Percentiles rank a stretch among this genome's conserved stretches.
These are phyloP conservation scores for Metschnikowia aberdeeniae DNA, from an alignment of 805 yeast genomes.

Conservation along the genomic window DNA sequence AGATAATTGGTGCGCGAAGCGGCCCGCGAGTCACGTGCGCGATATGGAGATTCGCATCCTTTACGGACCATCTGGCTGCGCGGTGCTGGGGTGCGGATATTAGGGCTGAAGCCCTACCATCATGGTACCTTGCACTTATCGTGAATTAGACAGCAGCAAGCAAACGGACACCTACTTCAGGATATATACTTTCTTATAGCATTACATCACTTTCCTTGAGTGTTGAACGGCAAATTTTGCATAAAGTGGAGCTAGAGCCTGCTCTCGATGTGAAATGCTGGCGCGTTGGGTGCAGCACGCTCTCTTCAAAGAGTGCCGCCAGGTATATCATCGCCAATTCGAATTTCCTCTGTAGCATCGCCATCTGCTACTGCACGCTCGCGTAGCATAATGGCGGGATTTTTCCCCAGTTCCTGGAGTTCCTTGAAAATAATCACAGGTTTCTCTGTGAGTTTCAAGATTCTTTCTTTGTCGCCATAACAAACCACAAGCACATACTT, in stretches of 20 bases:
- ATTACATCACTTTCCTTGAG: too few relatives aligned
- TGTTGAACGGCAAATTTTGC: neutral
- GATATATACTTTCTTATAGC: neutral
- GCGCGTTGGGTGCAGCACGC: neutral
- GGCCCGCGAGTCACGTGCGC: constrained; percentile 13
- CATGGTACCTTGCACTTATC: neutral
- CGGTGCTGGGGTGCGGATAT: neutral
- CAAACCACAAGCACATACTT: constrained; percentile 86
- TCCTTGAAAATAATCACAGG: constrained; percentile 86
- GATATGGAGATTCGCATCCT: neutral
- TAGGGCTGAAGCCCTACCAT: constrained; percentile 21
- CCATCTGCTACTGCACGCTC: constrained; percentile 51
- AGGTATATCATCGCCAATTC: constrained; percentile 42
- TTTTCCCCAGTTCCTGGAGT: constrained; percentile 76
- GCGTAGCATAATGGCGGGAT: constrained; percentile 89
- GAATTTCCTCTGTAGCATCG: constrained; percentile 30
- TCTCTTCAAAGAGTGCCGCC: constrained; percentile 35
- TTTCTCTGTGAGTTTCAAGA: constrained; percentile 76
- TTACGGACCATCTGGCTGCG: neutral
- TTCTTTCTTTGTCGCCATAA: constrained; percentile 86
- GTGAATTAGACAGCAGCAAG: neutral
- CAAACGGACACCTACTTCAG: neutral
- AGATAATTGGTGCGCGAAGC: constrained; percentile 12
- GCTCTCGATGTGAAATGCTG: neutral
- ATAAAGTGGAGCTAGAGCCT: neutral